Percentiles rank a stretch among this genome's conserved stretches.
Conservation (phyloP, 192 early-diverging fungal species). For the Chytriomyces sp. region DNA sequence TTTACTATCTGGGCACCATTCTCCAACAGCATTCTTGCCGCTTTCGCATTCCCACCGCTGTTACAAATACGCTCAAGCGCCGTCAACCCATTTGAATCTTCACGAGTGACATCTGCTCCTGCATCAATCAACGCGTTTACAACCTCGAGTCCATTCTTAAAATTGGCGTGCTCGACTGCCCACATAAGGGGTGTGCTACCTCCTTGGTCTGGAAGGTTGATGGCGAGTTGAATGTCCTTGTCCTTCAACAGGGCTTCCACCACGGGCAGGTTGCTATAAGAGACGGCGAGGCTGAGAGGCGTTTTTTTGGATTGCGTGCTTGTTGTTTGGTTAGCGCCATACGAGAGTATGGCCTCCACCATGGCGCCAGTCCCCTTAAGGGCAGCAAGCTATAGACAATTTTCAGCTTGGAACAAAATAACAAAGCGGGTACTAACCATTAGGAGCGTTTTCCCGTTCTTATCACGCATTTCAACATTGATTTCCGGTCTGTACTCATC, state of each 20-base stretch:
- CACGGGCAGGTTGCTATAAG: slow-evolving; percentile 40
- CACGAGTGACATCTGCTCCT: slow-evolving; percentile 37
- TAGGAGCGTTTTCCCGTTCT: slow-evolving; percentile 48
- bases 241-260: slow-evolving; percentile 38
- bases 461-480: slow-evolving; percentile 48
- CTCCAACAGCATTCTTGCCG: slow-evolving; percentile 37
- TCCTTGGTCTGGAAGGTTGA: slow-evolving; percentile 41
- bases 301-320: slow-evolving; percentile 50
- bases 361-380: slow-evolving; percentile 39
- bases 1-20: slow-evolving; percentile 38
- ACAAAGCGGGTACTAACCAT: slow-evolving; percentile 35
- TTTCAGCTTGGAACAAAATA: no score
- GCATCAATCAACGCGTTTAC: slow-evolving; percentile 33
- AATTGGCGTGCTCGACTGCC: slow-evolving; percentile 48
- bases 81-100: slow-evolving; percentile 44
- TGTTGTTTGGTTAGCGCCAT: slow-evolving; percentile 38
- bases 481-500: slow-evolving; percentile 39
- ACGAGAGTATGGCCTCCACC: slow-evolving; percentile 34
- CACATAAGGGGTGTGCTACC: slow-evolving; percentile 56
- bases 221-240: slow-evolving; percentile 4
- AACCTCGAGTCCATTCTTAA: slow-evolving; percentile 43
- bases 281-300: slow-evolving; percentile 44
- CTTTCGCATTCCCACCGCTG: slow-evolving; percentile 36
- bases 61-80: slow-evolving; percentile 51
- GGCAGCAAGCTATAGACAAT: slow-evolving; percentile 46